Percentiles rank a stretch among this genome's conserved stretches.
Evolutionary conservation across 176 grass and related monocot species (phyloP).

Genomic region (Triticum urartu): DNA sequence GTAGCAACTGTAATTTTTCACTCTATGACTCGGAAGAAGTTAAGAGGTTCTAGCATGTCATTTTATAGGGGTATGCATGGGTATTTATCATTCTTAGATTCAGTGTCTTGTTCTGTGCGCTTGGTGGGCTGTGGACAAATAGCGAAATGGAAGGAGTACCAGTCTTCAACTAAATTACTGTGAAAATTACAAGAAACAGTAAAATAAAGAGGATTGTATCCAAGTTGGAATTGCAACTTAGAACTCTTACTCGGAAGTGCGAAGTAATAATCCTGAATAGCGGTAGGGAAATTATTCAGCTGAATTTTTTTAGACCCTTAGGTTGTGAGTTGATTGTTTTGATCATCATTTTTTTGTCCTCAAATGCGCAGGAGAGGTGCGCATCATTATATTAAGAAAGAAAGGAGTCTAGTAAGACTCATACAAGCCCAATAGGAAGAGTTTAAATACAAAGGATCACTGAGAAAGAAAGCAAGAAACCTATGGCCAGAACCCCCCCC

Average conservation of each 20-base stretch:
- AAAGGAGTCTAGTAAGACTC: neutral
- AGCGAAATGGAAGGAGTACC: neutral
- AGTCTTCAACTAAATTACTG: neutral
- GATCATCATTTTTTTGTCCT: neutral
- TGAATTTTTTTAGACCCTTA: neutral
- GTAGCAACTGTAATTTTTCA: neutral
- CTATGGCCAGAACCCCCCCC: neutral
- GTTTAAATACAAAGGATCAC: neutral
- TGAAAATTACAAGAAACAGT: neutral
- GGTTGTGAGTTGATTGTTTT: slow-evolving; percentile 9
- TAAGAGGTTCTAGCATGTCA: neutral
- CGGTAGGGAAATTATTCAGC: neutral
- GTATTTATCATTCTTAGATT: neutral
- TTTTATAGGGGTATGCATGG: neutral
- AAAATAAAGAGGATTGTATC: neutral
- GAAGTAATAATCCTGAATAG: neutral
- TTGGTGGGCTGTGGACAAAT: neutral
- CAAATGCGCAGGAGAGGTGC: too few species aligned
- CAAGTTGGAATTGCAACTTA: slow-evolving; percentile 9
- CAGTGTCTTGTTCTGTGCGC: neutral
- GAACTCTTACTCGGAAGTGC: neutral
- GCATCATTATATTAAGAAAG: too few species aligned
- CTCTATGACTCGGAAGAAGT: neutral
- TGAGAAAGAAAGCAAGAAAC: neutral
- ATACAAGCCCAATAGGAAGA: neutral